These are phyloP conservation scores for Pichia exigua DNA, from an alignment of 805 yeast genomes.

Conservation along the genomic window DNA sequence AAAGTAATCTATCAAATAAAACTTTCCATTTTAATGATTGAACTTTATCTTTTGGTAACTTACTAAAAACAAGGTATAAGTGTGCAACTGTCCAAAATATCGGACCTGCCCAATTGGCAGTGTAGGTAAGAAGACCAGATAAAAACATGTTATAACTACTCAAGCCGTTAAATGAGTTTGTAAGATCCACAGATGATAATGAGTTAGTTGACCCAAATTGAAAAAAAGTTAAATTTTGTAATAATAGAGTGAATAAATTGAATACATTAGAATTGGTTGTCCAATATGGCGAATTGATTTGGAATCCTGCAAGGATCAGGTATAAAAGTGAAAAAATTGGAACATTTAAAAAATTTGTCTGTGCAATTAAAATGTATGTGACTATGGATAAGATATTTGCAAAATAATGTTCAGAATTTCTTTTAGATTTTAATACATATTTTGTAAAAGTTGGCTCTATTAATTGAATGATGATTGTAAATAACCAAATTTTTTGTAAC, in stretches of 20 bases:
- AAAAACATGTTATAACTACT: slow-evolving; percentile 55
- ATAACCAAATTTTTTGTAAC: slow-evolving; percentile 20
- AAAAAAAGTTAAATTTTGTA: slow-evolving; percentile 76
- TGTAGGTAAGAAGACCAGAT: slow-evolving; percentile 73
- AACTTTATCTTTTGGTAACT: slow-evolving; percentile 5
- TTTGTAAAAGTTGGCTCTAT: slow-evolving; percentile 15
- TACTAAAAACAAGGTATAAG: slow-evolving; percentile 12
- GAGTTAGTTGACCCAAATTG: slow-evolving; percentile 89
- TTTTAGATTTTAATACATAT: not conserved
- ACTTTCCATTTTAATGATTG: slow-evolving; percentile 26
- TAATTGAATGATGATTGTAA: slow-evolving; percentile 9
- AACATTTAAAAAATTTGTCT: slow-evolving; percentile 45
- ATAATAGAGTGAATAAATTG: slow-evolving; percentile 35
- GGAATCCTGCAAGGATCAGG: slow-evolving; percentile 23
- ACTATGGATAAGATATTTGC: slow-evolving; percentile 31
- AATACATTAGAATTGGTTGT: slow-evolving; percentile 13
- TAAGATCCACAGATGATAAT: slow-evolving; percentile 79
- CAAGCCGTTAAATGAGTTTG: slow-evolving; percentile 90
- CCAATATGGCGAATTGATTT: slow-evolving; percentile 10
- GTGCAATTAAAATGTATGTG: slow-evolving; percentile 42
- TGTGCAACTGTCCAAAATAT: slow-evolving; percentile 66
- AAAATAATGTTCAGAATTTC: slow-evolving; percentile 18
- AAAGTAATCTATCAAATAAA: slow-evolving; percentile 30
- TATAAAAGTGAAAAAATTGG: slow-evolving; percentile 38
- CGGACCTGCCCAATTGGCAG: slow-evolving; percentile 82